These are phyloP conservation scores for Asterochloris sp. DNA, from an alignment of 139 green algal genomes.

Conservation along the genomic window DNA sequence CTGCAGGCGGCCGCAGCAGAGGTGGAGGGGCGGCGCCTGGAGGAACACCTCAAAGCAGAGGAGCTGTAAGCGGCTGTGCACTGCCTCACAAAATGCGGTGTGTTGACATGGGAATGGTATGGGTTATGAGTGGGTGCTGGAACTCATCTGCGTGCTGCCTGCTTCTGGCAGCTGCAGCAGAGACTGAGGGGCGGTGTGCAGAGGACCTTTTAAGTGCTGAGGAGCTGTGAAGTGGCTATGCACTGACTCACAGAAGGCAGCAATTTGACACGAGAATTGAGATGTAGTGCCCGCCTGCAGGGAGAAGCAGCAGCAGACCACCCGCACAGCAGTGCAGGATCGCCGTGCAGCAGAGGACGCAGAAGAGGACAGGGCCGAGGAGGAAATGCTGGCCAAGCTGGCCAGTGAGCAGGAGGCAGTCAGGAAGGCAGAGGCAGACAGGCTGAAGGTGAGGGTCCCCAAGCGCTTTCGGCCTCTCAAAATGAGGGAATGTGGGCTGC, in stretches of 20 bases:
- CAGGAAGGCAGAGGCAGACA: conserved; percentile 12
- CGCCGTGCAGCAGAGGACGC: conserved; percentile 15
- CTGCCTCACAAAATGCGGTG: too few species aligned
- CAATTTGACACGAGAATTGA: too few species aligned
- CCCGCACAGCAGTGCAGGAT: neutral
- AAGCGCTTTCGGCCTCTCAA: neutral
- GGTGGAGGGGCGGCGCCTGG: conserved; percentile 3
- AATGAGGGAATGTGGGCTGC: neutral
- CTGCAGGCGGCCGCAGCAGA: conserved; percentile 11
- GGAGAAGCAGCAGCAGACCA: conserved; percentile 3
- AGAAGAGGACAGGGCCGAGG: conserved; percentile 13
- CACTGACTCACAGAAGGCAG: too few species aligned
- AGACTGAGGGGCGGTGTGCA: too few species aligned
- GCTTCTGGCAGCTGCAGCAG: too few species aligned
- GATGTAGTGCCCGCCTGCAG: neutral
- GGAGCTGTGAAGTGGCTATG: too few species aligned
- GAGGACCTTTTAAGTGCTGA: too few species aligned
- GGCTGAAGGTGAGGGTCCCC: conserved; percentile 1
- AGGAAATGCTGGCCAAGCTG: neutral
- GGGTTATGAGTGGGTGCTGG: too few species aligned
- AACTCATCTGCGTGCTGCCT: too few species aligned
- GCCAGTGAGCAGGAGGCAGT: conserved; percentile 7
- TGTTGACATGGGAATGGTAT: too few species aligned
- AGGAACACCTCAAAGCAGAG: neutral
- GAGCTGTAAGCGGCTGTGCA: neutral